Evolutionary conservation across 2,329 filamentous ascomycete species (phyloP).

Genomic region (Aspergillus arachidicola): DNA sequence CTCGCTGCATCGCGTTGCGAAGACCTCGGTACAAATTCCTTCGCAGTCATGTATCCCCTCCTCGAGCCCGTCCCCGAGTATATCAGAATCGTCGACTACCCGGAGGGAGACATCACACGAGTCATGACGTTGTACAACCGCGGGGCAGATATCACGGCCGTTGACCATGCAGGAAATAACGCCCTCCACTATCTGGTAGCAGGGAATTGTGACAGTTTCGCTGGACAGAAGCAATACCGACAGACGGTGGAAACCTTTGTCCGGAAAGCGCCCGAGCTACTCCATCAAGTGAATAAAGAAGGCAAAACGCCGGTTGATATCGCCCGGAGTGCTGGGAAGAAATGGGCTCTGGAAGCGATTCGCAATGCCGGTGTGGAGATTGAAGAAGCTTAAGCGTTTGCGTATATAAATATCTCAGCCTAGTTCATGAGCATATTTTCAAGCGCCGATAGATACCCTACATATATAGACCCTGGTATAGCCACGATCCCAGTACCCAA

Average conservation of each 20-base stretch:
- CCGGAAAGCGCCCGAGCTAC: not conserved
- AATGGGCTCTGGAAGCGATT: not conserved
- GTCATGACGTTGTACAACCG: constrained; percentile 1
- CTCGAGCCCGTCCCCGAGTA: not conserved
- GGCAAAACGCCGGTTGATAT: not conserved
- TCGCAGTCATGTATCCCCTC: not conserved
- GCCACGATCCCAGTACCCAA: too few relatives aligned
- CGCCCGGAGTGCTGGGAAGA: not conserved
- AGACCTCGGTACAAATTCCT: constrained; percentile 11
- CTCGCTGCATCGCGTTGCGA: constrained; percentile 15
- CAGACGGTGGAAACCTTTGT: not conserved
- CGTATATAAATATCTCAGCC: too few relatives aligned
- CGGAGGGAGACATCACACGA: not conserved
- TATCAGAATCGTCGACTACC: not conserved
- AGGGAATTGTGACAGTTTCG: not conserved
- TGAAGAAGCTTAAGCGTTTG: too few relatives aligned
- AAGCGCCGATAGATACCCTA: too few relatives aligned
- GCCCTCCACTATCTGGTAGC: not conserved
- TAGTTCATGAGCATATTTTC: too few relatives aligned
- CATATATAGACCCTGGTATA: not conserved
- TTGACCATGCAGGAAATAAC: constrained; percentile 2
- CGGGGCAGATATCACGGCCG: not conserved
- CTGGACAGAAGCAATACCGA: not conserved
- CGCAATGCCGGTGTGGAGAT: not conserved
- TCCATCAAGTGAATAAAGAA: not conserved